Base-by-base conservation (phyloP, 352 stramenopile genomes). In the Pythium brachiatum region DNA sequence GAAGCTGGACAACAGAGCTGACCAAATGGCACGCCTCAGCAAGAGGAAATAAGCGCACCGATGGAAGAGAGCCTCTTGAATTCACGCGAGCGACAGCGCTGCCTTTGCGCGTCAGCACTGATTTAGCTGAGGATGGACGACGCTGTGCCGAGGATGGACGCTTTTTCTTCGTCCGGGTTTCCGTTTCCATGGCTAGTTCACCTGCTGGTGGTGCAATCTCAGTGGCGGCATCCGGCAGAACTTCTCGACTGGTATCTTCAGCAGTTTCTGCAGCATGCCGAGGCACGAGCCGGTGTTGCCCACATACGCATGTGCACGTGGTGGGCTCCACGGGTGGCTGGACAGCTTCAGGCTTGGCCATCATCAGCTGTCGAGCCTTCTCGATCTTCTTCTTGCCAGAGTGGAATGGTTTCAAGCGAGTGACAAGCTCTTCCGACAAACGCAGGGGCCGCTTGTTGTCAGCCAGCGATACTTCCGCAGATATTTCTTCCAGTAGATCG, bases 21-120 rank as follows among this genome's bases (percentile, higher is more conserved):
- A 87, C 44, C 16, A 88, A 62, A 57, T 87, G 78, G 16, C 81
- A 90, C 18, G 85, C 78, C 51, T 90, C 81, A 0, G 74, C 51
- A 1, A 89, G 47, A 1, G 79, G 72, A 39, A 89, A 88, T 1
- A 90, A 43, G 2, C 81, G 76, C 12, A 80, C 48, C 13, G 53
- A 70, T 0, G 57, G 53, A 13, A 68, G 58, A 0, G 77, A 86
- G 26, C 68, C 69, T 5, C 75, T 65, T 5, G 70, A 64, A 15
- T 64, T 63, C 2, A 59, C 53, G 7, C 53, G 57, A n/a, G 44
- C 59, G 6, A 47, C 57, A 15, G 20, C 44, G 16, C 23, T 53
- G 34, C 32, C 63, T 21, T 57, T 63, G 1, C 59, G 52, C 16
- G 60, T 63, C 11, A 9, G 12, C 26, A 16, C 23, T 38, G 36